Evolutionary conservation across 2,329 filamentous ascomycete genomes (phyloP).

Genomic region (Nigrospora oryzae): DNA sequence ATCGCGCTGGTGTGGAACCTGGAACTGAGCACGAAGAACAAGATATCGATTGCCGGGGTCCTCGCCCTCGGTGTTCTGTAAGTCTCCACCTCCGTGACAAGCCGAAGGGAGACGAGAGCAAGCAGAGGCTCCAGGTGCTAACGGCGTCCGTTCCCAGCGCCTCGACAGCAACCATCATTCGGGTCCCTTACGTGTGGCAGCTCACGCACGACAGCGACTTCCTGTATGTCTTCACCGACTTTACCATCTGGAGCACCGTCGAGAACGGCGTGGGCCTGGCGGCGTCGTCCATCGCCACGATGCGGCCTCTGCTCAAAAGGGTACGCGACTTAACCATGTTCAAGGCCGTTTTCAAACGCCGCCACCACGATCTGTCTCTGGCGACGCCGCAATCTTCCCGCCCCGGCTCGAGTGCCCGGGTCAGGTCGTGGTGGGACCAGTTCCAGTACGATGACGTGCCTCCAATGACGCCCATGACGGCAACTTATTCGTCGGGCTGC

Average conservation of each 20-base stretch:
- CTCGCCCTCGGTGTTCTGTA: slow-evolving; percentile 28
- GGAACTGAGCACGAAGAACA: slow-evolving; percentile 23
- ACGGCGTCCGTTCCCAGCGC: slow-evolving; percentile 16
- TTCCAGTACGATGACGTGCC: no score
- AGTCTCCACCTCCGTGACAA: slow-evolving; percentile 5
- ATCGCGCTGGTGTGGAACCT: slow-evolving; percentile 26
- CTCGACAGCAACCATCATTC: slow-evolving; percentile 31
- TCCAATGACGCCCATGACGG: no score
- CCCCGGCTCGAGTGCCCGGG: no score
- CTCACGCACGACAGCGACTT: slow-evolving; percentile 26
- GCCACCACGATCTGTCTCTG: no score
- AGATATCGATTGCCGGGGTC: slow-evolving; percentile 22
- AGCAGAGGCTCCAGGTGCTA: background rate
- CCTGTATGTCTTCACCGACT: slow-evolving; percentile 29
- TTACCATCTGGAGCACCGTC: slow-evolving; percentile 34
- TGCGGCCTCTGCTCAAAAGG: slow-evolving; percentile 22
- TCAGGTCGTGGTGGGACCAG: no score
- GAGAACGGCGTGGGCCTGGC: slow-evolving; percentile 30
- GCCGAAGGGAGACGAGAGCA: no score
- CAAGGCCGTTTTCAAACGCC: no score
- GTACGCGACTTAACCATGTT: slow-evolving; percentile 4
- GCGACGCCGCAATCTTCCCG: no score
- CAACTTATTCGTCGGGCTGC: no score
- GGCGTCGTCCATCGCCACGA: slow-evolving; percentile 28
- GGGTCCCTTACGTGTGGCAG: slow-evolving; percentile 30